Evolutionary conservation across 2,329 filamentous ascomycete species (phyloP), one percentile per base, ranked within the genome.

Genomic region (Talaromyces sp.): DNA sequence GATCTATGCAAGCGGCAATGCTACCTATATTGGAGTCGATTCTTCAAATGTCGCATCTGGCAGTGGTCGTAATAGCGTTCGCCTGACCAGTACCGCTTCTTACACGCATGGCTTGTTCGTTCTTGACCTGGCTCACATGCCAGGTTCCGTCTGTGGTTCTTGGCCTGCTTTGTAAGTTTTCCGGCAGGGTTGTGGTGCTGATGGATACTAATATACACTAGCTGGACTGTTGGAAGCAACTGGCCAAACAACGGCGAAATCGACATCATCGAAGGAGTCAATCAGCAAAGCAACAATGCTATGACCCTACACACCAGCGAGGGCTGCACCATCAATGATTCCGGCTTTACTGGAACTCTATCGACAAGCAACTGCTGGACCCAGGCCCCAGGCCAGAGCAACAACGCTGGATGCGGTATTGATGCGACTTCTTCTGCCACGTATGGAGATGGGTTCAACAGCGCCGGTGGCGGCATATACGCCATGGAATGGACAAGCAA

Each of bases 261-360:
- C 71, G 91, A 94, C 75, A 90, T 93, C 71, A 86, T 93, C 70
- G 91, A 93, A 79, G 90, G 90, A 43, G 89, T 92, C 70, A 91
- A 92, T 79, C 79, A 81, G 24, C 84, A 87, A 67, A 74, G 79
- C 2, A 78, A 81, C 66, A 86, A 90, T 75, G 77, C 82, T 54
- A 82, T 92, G 77, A 89, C 90, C 39, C 82, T 95, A 16, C 89
- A 92, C 80, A 91, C 90, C 1, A 76, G 77, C 10, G 69, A 81
- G 3, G 85, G 85, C 56, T 93, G 90, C 80, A 76, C 75, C 31
- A 84, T 91, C 71, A 73, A 74, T 68, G 82, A 81, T 71, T 74
- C 76, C 3, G 85, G 83, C 13, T 76, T 83, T 49, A 72, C 78
- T 4, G 81, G 82, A 64, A 80, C 80, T 4, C 73, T 79, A 9